Evolutionary conservation across 2,329 filamentous ascomycete species (phyloP).

Genomic region (Aspergillus flavus): DNA sequence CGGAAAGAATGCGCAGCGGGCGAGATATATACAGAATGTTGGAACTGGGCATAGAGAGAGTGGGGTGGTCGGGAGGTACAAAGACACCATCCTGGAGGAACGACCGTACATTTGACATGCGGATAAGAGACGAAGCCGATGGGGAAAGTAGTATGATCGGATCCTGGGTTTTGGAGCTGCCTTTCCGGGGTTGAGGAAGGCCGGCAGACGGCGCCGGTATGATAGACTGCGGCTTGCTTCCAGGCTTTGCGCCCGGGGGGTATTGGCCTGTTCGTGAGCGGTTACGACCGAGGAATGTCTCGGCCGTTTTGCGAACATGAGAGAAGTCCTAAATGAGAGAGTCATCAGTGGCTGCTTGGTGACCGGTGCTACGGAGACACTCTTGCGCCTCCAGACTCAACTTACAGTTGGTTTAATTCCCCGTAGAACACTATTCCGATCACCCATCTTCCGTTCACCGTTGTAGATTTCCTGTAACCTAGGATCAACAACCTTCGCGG

Average conservation of each 20-base stretch:
- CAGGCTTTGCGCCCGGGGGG: conserved; percentile 36
- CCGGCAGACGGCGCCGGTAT: conserved; percentile 41
- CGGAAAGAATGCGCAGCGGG: conserved; percentile 61
- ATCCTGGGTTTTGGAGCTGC: conserved; percentile 58
- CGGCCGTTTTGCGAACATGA: conserved; percentile 82
- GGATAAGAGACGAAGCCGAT: conserved; percentile 89
- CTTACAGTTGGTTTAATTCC: conserved; percentile 84
- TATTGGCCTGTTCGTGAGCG: conserved; percentile 43
- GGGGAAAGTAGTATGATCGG: conserved; percentile 97
- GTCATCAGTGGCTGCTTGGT: conserved; percentile 13
- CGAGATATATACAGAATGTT: conserved; percentile 88
- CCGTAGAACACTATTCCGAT: conserved; percentile 83
- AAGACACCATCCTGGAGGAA: conserved; percentile 88
- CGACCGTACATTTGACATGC: conserved; percentile 92
- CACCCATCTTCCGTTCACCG: conserved; percentile 86
- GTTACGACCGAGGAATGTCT: conserved; percentile 68
- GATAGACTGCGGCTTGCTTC: conserved; percentile 34
- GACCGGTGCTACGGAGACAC: neutral
- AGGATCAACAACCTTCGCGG: conserved; percentile 75
- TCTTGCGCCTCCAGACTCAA: neutral
- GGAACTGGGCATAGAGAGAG: conserved; percentile 63
- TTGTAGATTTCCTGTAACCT: conserved; percentile 85
- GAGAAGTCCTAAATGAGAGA: conserved; percentile 79
- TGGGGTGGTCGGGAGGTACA: conserved; percentile 69
- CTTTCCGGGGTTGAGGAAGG: conserved; percentile 44